Evolutionary conservation across 148 eudicot genomes (phyloP).

Genomic region (Chenopodium album): DNA sequence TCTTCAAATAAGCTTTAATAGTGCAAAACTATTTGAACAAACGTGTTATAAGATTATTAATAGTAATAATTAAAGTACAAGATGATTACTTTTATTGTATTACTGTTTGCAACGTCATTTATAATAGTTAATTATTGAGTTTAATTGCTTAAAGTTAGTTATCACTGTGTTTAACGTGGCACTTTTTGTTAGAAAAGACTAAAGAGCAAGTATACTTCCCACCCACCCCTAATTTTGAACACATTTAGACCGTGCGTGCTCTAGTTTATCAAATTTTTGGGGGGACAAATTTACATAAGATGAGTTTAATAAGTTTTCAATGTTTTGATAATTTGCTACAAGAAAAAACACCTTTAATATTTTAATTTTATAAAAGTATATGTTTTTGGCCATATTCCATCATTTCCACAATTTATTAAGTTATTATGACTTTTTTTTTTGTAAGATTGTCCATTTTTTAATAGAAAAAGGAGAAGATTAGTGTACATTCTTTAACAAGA

Average conservation of each 20-base stretch:
- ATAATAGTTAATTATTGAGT: neutral
- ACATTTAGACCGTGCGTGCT: neutral
- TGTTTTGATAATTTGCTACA: constrained; percentile 7
- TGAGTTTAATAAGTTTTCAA: neutral
- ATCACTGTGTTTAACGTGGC: constrained; percentile 1
- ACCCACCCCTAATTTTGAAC: neutral
- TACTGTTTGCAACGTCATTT: neutral
- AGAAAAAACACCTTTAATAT: neutral
- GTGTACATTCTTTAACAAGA: too few species aligned
- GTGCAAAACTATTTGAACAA: constrained; percentile 11
- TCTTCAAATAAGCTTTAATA: neutral
- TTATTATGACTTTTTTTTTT: neutral
- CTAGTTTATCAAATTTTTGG: neutral
- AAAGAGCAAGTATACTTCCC: neutral
- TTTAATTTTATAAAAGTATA: too few species aligned
- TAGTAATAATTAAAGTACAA: neutral
- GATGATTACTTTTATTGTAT: constrained; percentile 6
- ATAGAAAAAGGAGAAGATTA: too few species aligned
- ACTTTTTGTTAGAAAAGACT: neutral
- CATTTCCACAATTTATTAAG: neutral
- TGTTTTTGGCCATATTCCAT: neutral
- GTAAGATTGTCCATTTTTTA: too few species aligned
- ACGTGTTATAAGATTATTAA: constrained; percentile 12
- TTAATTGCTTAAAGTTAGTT: neutral
- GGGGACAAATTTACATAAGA: neutral